Percentiles rank a stretch among this genome's conserved stretches.
These are phyloP conservation scores for Fusarium pseudonygamai DNA, from an alignment of 2,329 filamentous ascomycete genomes.

Conservation along the genomic window DNA sequence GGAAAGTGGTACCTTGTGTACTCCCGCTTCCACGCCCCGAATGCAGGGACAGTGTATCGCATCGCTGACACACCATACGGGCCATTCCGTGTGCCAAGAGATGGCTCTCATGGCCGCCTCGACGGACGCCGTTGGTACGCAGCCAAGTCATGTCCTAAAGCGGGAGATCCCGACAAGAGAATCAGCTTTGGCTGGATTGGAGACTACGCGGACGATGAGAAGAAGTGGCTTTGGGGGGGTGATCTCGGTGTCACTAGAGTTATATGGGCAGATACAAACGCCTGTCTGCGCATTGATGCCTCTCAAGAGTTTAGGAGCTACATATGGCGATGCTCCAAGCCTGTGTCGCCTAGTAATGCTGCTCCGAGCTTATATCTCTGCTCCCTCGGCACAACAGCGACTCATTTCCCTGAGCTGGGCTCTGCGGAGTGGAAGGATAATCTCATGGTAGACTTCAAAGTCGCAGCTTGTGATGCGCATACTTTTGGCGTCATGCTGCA, in stretches of 20 bases:
- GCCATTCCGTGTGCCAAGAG: conserved; percentile 48
- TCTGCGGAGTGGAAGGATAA: conserved; percentile 28
- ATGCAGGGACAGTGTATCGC: conserved; percentile 50
- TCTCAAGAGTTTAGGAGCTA: conserved; percentile 37
- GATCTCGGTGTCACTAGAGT: conserved; percentile 47
- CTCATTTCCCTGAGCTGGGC: conserved; percentile 37
- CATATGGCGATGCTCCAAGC: conserved; percentile 23
- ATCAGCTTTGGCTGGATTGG: conserved; percentile 50
- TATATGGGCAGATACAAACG: conserved; percentile 42
- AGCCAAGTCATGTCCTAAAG: conserved; percentile 48
- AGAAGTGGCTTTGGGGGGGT: conserved; percentile 52
- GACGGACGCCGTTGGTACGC: conserved; percentile 51
- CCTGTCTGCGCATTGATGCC: conserved; percentile 40
- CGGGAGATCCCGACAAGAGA: conserved; percentile 41
- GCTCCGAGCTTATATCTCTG: conserved; percentile 40
- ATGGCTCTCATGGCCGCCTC: conserved; percentile 47
- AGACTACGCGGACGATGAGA: conserved; percentile 46
- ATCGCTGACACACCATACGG: conserved; percentile 48
- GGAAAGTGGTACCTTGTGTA: conserved; percentile 50
- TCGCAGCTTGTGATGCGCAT: conserved; percentile 41
- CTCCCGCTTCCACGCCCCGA: conserved; percentile 47
- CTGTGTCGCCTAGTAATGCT: conserved; percentile 37
- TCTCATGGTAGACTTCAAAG: conserved; percentile 39
- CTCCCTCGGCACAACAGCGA: conserved; percentile 40
- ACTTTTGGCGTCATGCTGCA: conserved; percentile 45